Base-by-base conservation (phyloP, 257 asterid species). In the Fraxinus excelsior region DNA sequence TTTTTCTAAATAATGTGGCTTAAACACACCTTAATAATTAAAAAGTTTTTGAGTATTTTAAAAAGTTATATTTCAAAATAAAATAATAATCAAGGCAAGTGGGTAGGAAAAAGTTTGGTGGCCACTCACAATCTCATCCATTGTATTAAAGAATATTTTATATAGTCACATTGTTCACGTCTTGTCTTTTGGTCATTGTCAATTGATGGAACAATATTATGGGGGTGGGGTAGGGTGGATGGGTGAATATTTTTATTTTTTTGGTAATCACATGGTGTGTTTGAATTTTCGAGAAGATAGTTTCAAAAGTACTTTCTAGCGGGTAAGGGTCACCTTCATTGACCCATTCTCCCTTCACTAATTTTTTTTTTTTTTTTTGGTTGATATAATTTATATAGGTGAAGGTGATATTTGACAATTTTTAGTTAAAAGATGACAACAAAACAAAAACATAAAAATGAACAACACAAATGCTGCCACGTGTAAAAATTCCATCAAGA, bases 131-230 rank as follows among this genome's bases (percentile, higher is more conserved):
- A n/a, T 28, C 65, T 56, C 65, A 6, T 26, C 65, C 65, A 51
- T 56, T n/a, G 21, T 6, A 56, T 19, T 56, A n/a, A 19, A 56
- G 11, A 56, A 56, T 7, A 56, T 7, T 56, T 56, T 56, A n/a
- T 56, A 56, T 56, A n/a, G 25, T 56, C 65, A 56, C 65, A 56
- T 56, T 56, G 65, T 56, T 56, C 65, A 56, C 28, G 26, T 56
- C 65, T n/a, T 56, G 25, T 56, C 65, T 7, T 56, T 56, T 1
- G 65, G 65, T 23, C 65, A 56, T 19, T 56, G 21, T 19, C 25
- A 56, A n/a, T 53, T 56, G 26, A 18, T n/a, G 65, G 26, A 56
- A n/a, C 65, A 16, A 46, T n/a, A 56, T n/a, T 56, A n/a, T 7
- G 62, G 62, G 26, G 25, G 26, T 56, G 10, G 65, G 28, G 65